Conservation (phyloP, 305 asterid species). For the Rubia occidens region DNA sequence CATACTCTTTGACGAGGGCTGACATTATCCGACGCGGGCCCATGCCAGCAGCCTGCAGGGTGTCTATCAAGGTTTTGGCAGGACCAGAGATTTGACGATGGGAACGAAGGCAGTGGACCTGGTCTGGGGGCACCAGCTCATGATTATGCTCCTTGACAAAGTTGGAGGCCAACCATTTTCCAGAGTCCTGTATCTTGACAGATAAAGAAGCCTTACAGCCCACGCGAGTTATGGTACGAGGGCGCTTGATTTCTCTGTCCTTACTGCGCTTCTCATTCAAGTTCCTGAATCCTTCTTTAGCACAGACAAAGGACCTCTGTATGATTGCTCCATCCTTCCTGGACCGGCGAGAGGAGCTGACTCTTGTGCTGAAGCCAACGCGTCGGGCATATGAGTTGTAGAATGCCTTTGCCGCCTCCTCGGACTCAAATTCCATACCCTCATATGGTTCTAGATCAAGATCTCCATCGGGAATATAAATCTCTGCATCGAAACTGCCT, state of each 20-base stretch:
- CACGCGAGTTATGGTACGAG: constrained; percentile 72
- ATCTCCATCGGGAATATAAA: constrained; percentile 60
- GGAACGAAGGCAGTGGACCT: constrained; percentile 83
- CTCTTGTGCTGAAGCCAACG: constrained; percentile 90
- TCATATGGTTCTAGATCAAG: constrained; percentile 80
- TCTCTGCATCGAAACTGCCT: constrained; percentile 9
- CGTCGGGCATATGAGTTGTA: constrained; percentile 83
- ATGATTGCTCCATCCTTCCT: constrained; percentile 94
- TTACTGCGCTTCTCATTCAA: constrained; percentile 82
- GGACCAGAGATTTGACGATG: constrained; percentile 91
- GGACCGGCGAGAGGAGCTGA: constrained; percentile 91
- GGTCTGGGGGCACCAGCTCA: constrained; percentile 80
- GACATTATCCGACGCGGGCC: constrained; percentile 94
- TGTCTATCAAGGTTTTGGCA: constrained; percentile 79
- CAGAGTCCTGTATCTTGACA: constrained; percentile 80
- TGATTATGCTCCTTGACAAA: constrained; percentile 81
- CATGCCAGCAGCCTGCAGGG: constrained; percentile 97
- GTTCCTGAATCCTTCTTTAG: constrained; percentile 88
- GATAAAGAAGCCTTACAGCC: constrained; percentile 92
- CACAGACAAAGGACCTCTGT: constrained; percentile 90
- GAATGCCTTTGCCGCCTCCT: constrained; percentile 92
- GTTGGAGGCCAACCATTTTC: constrained; percentile 71
- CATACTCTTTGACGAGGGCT: constrained; percentile 84
- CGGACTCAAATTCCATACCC: constrained; percentile 91
- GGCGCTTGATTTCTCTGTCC: constrained; percentile 85